phyloP scores from a whole-genome alignment of 352 stramenopile genomes.

The Globisporangium sylvaticum region DNA sequence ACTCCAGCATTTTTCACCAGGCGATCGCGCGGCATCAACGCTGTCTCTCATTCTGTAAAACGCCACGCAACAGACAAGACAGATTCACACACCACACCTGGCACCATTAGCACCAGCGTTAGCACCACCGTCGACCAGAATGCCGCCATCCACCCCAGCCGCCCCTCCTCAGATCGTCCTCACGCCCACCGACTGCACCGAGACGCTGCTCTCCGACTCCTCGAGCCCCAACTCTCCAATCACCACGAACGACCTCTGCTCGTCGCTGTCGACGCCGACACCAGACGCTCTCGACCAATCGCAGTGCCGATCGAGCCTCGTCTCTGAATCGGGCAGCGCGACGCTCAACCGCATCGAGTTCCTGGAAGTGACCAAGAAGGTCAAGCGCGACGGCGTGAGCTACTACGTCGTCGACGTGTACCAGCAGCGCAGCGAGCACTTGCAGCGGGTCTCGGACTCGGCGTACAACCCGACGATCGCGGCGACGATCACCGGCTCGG shows the following conservation, averaged over 20 bases:
- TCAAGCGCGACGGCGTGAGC: conserved; percentile 15
- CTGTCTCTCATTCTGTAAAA: too few relatives aligned
- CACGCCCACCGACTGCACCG: neutral
- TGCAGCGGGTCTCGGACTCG: neutral
- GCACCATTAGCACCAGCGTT: neutral
- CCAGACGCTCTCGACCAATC: neutral
- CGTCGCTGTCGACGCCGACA: neutral
- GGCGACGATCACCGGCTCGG: neutral
- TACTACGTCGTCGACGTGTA: conserved; percentile 20
- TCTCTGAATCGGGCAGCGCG: neutral
- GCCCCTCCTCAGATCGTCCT: neutral
- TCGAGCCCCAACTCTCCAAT: neutral
- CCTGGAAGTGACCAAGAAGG: conserved; percentile 14
- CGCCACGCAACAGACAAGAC: neutral
- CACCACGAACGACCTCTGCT: neutral
- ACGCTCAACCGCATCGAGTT: conserved; percentile 14
- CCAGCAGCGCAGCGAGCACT: conserved; percentile 8
- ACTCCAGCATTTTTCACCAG: too few relatives aligned
- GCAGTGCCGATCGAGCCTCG: neutral
- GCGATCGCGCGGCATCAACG: too few relatives aligned
- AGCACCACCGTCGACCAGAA: neutral
- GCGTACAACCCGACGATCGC: conserved; percentile 1
- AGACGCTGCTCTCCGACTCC: conserved; percentile 1
- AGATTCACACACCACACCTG: neutral
- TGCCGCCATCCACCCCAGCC: neutral